Base-by-base conservation (phyloP, 352 stramenopile species). In the Globisporangium iwayamae region DNA sequence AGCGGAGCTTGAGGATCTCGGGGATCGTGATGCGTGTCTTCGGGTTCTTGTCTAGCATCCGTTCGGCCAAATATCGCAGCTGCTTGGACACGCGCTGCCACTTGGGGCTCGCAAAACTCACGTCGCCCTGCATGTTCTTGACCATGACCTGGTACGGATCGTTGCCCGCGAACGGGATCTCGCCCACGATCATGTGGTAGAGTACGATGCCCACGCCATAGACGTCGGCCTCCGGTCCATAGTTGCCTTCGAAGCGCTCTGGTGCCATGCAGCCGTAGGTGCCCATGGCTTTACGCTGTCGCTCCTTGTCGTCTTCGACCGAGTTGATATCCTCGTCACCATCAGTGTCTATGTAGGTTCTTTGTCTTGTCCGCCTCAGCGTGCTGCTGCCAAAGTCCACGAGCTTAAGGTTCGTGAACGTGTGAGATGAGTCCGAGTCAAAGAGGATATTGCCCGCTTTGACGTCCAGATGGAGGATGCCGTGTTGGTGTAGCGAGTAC, bases 201-300 rank as follows among this genome's bases (percentile, higher is more conserved):
- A 89, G 55, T 25, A 89, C 77, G 34, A 90, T 68, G 9, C 79
- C 79, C 16, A 72, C 81, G 13, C 81, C 77, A 58, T 90, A 90
- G 20, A 89, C 77, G 51, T 90, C 81, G 39, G 77, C 73, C 50
- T 85, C 75, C 0, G 70, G 75, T 7, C 78, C 81, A 34, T 68
- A 79, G 4, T 25, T 63, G 5, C 78, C 79, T 9, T 88, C 70
- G 34, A 89, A 90, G 2, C 77, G 79, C 67, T 88, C 78, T 0
- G 79, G 78, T 7, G 81, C 78, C 81, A 90, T 90, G 61, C 78
- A 89, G 9, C 81, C 77, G 62, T 78, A 89, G 4, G 81, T 89
- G 0, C 78, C 77, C 2, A 69, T 65, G 14, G 72, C 56, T 32
- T 71, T 75, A 36, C 62, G 41, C 34, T 60, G 43, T 3, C 60